phyloP scores from a whole-genome alignment of 495 filamentous ascomycete genomes.

The Cercophora newfieldiana region DNA sequence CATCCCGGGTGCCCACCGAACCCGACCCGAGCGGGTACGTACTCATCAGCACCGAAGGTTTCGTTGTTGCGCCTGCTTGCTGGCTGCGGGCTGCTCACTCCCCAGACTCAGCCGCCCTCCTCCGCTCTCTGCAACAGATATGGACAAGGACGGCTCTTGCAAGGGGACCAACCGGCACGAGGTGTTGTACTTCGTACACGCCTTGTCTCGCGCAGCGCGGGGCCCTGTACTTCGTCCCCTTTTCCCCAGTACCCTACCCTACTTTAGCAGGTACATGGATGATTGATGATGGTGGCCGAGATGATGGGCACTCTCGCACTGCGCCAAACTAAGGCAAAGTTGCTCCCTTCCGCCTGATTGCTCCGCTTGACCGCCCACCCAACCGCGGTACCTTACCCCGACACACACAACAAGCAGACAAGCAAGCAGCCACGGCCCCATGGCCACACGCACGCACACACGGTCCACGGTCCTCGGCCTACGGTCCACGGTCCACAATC shows the following conservation, averaged over 20 bases:
- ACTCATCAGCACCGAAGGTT: constrained; percentile 13
- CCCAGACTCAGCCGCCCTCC: constrained; percentile 14
- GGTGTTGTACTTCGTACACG: background rate
- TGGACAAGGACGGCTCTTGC: background rate
- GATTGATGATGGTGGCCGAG: background rate
- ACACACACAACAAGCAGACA: constrained; percentile 21
- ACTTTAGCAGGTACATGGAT: background rate
- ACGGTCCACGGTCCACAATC: background rate
- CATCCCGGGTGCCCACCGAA: constrained; percentile 19
- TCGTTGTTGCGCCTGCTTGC: constrained; percentile 5
- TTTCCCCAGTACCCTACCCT: background rate
- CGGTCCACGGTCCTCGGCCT: constrained; percentile 18
- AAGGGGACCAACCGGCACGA: constrained; percentile 1
- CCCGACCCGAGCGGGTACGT: constrained; percentile 19
- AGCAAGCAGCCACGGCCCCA: constrained; percentile 20
- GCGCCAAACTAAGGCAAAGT: constrained; percentile 16
- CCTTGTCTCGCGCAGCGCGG: constrained; percentile 3
- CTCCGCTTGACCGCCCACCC: constrained; percentile 38
- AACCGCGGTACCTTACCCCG: constrained; percentile 11
- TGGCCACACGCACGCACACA: constrained; percentile 18
- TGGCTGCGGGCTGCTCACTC: background rate
- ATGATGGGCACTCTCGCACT: background rate
- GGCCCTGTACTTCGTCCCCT: background rate
- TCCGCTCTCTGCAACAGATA: constrained; percentile 4
- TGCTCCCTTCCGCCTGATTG: constrained; percentile 25